Evolutionary conservation across 805 yeast genomes (phyloP).

Genomic region (Suhomyces pyralidae): DNA sequence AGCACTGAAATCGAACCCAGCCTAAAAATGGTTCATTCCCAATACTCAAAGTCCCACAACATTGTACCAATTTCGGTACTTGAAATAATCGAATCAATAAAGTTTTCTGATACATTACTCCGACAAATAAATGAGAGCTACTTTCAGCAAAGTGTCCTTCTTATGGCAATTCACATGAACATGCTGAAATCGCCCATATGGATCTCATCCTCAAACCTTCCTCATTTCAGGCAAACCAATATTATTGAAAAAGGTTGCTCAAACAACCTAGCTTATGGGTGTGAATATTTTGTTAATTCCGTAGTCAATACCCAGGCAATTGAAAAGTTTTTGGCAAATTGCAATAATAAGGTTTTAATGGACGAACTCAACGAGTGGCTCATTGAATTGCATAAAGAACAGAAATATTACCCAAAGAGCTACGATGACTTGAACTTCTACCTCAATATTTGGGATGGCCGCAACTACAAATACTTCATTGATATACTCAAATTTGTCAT

Average conservation of each 20-base stretch:
- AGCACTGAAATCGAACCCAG: constrained; percentile 11
- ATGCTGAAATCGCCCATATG: constrained; percentile 24
- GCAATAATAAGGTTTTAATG: constrained; percentile 9
- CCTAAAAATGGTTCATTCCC: constrained; percentile 23
- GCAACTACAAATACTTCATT: constrained; percentile 19
- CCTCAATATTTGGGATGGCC: constrained; percentile 33
- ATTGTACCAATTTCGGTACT: constrained; percentile 14
- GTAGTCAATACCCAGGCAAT: constrained; percentile 11
- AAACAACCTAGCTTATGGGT: constrained; percentile 21
- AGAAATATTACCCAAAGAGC: constrained; percentile 9
- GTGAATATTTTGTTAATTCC: constrained; percentile 26
- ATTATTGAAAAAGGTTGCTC: constrained; percentile 19
- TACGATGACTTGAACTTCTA: constrained; percentile 25
- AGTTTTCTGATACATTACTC: constrained; percentile 10
- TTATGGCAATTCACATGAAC: constrained; percentile 27
- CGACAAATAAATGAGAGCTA: constrained; percentile 14
- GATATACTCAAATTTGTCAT: constrained; percentile 27
- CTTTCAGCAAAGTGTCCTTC: constrained; percentile 27
- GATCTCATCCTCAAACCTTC: constrained; percentile 23
- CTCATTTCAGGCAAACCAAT: constrained; percentile 11
- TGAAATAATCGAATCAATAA: constrained; percentile 13
- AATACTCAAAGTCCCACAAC: constrained; percentile 13
- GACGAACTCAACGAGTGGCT: constrained; percentile 16
- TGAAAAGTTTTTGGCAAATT: constrained; percentile 9
- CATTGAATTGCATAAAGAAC: constrained; percentile 13